Evolutionary conservation across 495 filamentous ascomycete species (phyloP), one percentile per base, ranked within the genome.

Genomic region (Lophiotrema nucula): DNA sequence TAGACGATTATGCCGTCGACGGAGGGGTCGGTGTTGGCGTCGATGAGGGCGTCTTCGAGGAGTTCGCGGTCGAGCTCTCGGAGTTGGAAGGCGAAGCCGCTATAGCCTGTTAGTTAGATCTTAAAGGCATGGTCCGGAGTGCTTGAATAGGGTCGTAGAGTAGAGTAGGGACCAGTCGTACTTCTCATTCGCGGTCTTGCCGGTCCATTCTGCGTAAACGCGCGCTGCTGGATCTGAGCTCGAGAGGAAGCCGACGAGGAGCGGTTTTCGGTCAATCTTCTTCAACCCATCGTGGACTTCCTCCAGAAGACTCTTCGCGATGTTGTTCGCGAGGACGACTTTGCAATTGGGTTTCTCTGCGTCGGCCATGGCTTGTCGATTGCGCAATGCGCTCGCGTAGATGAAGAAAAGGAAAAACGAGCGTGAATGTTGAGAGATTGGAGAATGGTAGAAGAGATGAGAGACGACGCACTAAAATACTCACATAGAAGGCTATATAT

Each of bases 1-100:
- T 98, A 98, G 68, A 97, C 89, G 60, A 98, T 92, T 63, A 97
- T 96, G 62, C 93, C 93, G 73, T 96, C 87, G 53, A 97, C 84
- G 12, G 71, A 60, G 50, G 77, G 64, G 71, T 97, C 90, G 26
- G 76, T 72, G 73, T 98, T 97, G 60, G 93, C 93, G 52, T 75
- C 76, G 25, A 95, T 75, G 65, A 98, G 85, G 48, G 83, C 79
- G 56, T 95, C 87, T 77, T 97, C 93, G 56, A 98, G 84, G 21
- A 83, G 80, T 65, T 96, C 92, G 59, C 90, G 92, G 64, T 86
- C 77, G 38, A 96, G 82, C 68, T 85, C 78, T 52, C 87, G 87
- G 45, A 97, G 82, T 61, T 90, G 81, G 71, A 95, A 98, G 31
- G 78, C 76, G 75, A 97, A 96, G 65, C 92, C 93, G 75, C 91